A percentile compares a stretch with the other conserved stretches of the same genome.
phyloP scores from a whole-genome alignment of 2,329 filamentous ascomycete genomes.

The Alternaria novae-zelandiae region DNA sequence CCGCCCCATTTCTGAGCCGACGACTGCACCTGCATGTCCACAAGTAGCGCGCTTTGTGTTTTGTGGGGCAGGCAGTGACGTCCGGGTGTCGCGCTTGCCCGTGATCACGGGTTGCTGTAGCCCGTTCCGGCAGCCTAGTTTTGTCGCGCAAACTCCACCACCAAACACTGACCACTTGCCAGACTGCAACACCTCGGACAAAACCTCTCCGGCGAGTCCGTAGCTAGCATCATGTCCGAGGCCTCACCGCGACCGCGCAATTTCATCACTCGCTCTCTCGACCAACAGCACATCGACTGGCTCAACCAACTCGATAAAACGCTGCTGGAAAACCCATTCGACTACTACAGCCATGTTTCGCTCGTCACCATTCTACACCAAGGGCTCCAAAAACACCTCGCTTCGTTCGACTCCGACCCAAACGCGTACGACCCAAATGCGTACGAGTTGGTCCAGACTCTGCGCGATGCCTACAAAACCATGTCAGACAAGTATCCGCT shows the following conservation, averaged over 20 bases:
- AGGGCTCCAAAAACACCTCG: slow-evolving; percentile 53
- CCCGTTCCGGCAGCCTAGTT: slow-evolving; percentile 20
- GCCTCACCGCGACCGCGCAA: slow-evolving; percentile 52
- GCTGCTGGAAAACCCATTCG: slow-evolving; percentile 56
- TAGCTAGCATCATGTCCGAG: slow-evolving; percentile 57
- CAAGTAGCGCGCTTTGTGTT: not conserved
- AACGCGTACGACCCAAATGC: slow-evolving; percentile 51
- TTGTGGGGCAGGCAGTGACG: slow-evolving; percentile 9
- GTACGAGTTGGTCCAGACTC: slow-evolving; percentile 54
- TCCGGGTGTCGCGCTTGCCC: slow-evolving; percentile 16
- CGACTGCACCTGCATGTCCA: not conserved
- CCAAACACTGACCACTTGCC: slow-evolving; percentile 12
- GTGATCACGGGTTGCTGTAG: slow-evolving; percentile 28
- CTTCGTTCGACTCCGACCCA: slow-evolving; percentile 43
- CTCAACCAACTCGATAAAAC: slow-evolving; percentile 53
- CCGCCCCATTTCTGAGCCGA: not conserved
- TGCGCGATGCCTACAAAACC: slow-evolving; percentile 60
- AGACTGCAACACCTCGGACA: slow-evolving; percentile 43
- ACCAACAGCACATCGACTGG: slow-evolving; percentile 51
- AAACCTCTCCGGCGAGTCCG: slow-evolving; percentile 51
- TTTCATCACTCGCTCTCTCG: slow-evolving; percentile 52
- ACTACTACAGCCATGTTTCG: slow-evolving; percentile 56
- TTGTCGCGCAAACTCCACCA: slow-evolving; percentile 9
- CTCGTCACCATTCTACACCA: slow-evolving; percentile 58
- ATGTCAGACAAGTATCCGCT: slow-evolving; percentile 71